phyloP scores from a whole-genome alignment of 768 basidiomycete species.

The Boletus patriciae region DNA sequence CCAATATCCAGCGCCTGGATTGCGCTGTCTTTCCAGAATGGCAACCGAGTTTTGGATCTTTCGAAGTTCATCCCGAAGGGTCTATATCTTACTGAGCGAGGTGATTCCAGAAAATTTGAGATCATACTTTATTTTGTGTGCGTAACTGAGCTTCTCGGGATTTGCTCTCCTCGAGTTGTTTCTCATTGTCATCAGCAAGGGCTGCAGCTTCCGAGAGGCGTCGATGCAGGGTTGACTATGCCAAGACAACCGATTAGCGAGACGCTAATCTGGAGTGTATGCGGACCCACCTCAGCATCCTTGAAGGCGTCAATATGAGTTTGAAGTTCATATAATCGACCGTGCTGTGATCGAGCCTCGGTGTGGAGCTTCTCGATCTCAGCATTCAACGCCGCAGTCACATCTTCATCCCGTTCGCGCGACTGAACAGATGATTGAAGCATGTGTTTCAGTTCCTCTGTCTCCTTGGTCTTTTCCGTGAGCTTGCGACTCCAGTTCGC shows the following conservation, averaged over 20 bases:
- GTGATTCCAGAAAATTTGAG: neutral
- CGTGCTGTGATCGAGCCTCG: conserved; percentile 48
- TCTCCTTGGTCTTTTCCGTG: conserved; percentile 71
- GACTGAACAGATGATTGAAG: conserved; percentile 59
- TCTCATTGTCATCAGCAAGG: conserved; percentile 55
- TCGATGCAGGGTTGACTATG: conserved; percentile 45
- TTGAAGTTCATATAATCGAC: conserved; percentile 56
- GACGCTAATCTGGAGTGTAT: neutral
- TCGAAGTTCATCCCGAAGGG: conserved; percentile 87
- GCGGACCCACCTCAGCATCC: conserved; percentile 61
- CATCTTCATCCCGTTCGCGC: conserved; percentile 58
- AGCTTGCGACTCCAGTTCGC: conserved; percentile 88
- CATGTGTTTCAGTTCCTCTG: conserved; percentile 65
- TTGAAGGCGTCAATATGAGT: conserved; percentile 47
- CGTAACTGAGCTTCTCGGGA: conserved; percentile 68
- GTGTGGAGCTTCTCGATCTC: conserved; percentile 55
- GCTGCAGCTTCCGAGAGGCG: conserved; percentile 49
- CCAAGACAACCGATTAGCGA: neutral
- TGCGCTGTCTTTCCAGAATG: conserved; percentile 84
- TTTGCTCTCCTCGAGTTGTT: conserved; percentile 72
- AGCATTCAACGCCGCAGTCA: conserved; percentile 48
- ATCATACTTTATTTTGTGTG: conserved; percentile 71
- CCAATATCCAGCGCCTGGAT: conserved; percentile 96
- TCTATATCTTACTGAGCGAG: conserved; percentile 46
- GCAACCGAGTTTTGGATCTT: conserved; percentile 95